Percentiles rank a stretch among this genome's conserved stretches.
phyloP scores from a whole-genome alignment of 2,329 filamentous ascomycete species.

The Neofusicoccum parvum region DNA sequence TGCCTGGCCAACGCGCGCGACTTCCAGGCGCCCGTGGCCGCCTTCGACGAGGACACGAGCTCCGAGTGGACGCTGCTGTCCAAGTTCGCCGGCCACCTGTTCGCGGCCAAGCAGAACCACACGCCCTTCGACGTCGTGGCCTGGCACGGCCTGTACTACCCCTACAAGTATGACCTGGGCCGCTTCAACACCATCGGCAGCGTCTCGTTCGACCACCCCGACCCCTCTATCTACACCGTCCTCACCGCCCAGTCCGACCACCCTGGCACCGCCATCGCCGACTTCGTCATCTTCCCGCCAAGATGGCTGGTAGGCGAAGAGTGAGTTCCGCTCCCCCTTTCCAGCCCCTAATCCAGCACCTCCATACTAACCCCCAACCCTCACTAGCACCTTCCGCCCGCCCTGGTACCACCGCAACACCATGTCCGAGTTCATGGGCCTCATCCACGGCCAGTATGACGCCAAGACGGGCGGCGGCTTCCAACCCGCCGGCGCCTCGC shows the following conservation, averaged over 20 bases:
- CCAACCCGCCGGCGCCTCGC: conserved; percentile 62
- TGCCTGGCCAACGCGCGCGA: conserved; percentile 67
- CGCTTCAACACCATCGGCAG: conserved; percentile 61
- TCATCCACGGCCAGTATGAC: conserved; percentile 65
- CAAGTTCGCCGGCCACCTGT: conserved; percentile 65
- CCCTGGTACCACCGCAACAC: conserved; percentile 74
- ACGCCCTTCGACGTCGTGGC: conserved; percentile 72
- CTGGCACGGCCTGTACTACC: conserved; percentile 71
- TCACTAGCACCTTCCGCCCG: conserved; percentile 61
- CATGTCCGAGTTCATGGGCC: conserved; percentile 70
- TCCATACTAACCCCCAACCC: not conserved
- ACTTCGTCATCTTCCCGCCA: conserved; percentile 74
- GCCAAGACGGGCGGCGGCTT: conserved; percentile 61
- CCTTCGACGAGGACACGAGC: conserved; percentile 58
- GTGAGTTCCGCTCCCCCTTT: conserved; percentile 11
- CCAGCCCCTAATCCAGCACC: not conserved
- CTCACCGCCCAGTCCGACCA: conserved; percentile 62
- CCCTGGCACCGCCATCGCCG: conserved; percentile 61
- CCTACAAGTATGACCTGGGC: conserved; percentile 60
- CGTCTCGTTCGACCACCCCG: conserved; percentile 65
- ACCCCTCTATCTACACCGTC: conserved; percentile 68
- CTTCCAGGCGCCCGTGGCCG: conserved; percentile 64
- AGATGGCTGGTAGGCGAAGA: conserved; percentile 70
- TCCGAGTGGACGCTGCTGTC: conserved; percentile 60
- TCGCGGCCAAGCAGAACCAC: conserved; percentile 62